Percentiles rank a stretch among this genome's conserved stretches.
phyloP scores from a whole-genome alignment of 768 basidiomycete species.

The Suillus americanus region DNA sequence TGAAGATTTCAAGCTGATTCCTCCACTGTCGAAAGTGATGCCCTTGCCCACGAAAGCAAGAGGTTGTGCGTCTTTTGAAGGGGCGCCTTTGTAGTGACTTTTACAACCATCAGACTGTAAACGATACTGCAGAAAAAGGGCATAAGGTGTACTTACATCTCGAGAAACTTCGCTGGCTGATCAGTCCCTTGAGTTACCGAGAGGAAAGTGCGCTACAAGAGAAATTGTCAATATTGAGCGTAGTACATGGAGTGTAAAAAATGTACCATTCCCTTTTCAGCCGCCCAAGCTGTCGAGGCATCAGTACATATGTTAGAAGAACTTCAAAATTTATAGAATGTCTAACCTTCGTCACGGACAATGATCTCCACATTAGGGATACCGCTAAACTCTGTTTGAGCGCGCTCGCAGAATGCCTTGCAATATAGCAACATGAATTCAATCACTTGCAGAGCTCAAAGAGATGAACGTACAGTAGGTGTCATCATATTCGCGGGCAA shows the following conservation, averaged over 20 bases:
- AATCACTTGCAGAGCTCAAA: neutral
- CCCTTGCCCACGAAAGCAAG: constrained; percentile 85
- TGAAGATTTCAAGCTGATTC: constrained; percentile 81
- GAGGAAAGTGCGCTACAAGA: constrained; percentile 70
- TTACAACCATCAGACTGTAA: neutral
- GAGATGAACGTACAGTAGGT: constrained; percentile 55
- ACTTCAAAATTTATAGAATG: constrained; percentile 3
- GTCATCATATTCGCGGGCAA: constrained; percentile 85
- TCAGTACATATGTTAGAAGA: constrained; percentile 2
- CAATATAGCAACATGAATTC: neutral
- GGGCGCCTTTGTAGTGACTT: constrained; percentile 82
- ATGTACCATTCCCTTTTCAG: constrained; percentile 75
- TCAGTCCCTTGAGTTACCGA: constrained; percentile 33
- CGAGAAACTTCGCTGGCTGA: constrained; percentile 85
- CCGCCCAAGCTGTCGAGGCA: constrained; percentile 65
- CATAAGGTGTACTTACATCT: constrained; percentile 53
- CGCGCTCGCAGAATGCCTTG: constrained; percentile 70
- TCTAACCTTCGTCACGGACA: constrained; percentile 23
- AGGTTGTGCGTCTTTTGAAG: constrained; percentile 53
- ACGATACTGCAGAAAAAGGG: neutral
- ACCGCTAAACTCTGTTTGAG: constrained; percentile 62
- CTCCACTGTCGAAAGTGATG: constrained; percentile 88
- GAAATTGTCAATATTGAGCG: neutral
- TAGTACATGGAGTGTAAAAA: neutral
- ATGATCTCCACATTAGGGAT: constrained; percentile 63